phyloP scores from a whole-genome alignment of 345 rosid species.

The Mercurialis annua region DNA sequence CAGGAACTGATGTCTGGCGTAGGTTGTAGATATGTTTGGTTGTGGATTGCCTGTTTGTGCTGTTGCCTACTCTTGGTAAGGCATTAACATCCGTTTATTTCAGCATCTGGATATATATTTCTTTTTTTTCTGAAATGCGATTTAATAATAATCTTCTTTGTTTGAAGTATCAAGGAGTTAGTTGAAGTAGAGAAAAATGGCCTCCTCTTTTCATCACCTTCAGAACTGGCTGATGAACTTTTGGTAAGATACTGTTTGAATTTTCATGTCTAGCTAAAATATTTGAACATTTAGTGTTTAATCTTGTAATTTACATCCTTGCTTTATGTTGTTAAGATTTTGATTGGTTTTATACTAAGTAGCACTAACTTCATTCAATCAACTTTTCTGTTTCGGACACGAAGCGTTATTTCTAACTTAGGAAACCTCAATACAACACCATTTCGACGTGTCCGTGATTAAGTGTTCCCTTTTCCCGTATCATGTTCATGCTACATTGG shows the following conservation, averaged over 20 bases:
- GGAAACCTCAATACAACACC: too few relatives aligned
- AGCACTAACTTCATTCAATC: too few relatives aligned
- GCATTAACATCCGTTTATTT: slow-evolving; percentile 2
- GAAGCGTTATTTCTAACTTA: too few relatives aligned
- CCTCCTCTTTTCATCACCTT: slow-evolving; percentile 89
- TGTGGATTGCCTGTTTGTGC: slow-evolving; percentile 97
- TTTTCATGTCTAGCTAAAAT: neutral
- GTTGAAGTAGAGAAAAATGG: slow-evolving; percentile 79
- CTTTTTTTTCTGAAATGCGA: neutral
- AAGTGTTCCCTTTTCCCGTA: too few relatives aligned
- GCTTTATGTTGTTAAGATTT: neutral
- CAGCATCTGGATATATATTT: neutral
- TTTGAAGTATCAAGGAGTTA: slow-evolving; percentile 75
- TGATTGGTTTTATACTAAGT: neutral
- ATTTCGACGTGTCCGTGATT: too few relatives aligned
- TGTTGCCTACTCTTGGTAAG: slow-evolving; percentile 91
- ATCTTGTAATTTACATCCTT: neutral
- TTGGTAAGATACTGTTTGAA: slow-evolving; percentile 39
- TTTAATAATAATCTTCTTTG: neutral
- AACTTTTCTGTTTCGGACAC: too few relatives aligned
- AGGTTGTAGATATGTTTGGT: slow-evolving; percentile 99
- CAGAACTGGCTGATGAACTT: slow-evolving; percentile 83
- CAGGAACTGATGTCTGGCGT: slow-evolving; percentile 3
- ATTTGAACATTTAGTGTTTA: neutral
- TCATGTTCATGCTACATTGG: too few relatives aligned